These are phyloP conservation scores for Paradendryphiella salina DNA, from an alignment of 2,329 filamentous ascomycete species.

Conservation along the genomic window DNA sequence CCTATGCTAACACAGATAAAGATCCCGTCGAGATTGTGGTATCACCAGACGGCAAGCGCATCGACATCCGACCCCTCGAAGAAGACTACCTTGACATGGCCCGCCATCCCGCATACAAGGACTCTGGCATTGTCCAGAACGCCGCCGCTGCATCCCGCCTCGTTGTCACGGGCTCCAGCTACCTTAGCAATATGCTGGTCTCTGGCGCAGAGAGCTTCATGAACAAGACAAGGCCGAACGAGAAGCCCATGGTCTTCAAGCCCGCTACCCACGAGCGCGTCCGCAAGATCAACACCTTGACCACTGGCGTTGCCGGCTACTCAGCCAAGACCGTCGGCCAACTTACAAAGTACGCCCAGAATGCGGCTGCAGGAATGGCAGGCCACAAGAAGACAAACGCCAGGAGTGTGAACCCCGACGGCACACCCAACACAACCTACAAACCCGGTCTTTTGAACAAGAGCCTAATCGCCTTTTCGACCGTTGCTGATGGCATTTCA, in stretches of 20 bases:
- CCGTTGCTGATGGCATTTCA: constrained; percentile 90
- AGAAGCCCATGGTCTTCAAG: constrained; percentile 84
- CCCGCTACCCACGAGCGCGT: constrained; percentile 82
- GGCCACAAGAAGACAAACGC: constrained; percentile 62
- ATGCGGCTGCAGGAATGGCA: constrained; percentile 75
- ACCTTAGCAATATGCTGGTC: constrained; percentile 76
- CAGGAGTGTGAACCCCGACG: constrained; percentile 70
- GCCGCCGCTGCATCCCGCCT: constrained; percentile 87
- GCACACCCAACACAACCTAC: constrained; percentile 65
- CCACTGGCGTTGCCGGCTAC: constrained; percentile 74
- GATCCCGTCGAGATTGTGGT: constrained; percentile 81
- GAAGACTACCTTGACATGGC: constrained; percentile 75
- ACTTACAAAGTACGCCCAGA: constrained; percentile 83
- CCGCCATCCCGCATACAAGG: constrained; percentile 87
- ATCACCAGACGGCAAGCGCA: constrained; percentile 68
- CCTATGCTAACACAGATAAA: constrained; percentile 44
- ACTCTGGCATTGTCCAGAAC: constrained; percentile 82
- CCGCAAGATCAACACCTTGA: constrained; percentile 87
- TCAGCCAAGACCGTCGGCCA: constrained; percentile 86
- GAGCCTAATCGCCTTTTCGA: constrained; percentile 93
- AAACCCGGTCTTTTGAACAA: constrained; percentile 95
- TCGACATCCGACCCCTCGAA: constrained; percentile 68
- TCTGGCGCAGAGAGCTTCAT: constrained; percentile 79
- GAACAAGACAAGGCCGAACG: constrained; percentile 73
- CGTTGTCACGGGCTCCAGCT: constrained; percentile 83